Conservation (phyloP, 306 rosid genomes). For the Pueraria montana region DNA sequence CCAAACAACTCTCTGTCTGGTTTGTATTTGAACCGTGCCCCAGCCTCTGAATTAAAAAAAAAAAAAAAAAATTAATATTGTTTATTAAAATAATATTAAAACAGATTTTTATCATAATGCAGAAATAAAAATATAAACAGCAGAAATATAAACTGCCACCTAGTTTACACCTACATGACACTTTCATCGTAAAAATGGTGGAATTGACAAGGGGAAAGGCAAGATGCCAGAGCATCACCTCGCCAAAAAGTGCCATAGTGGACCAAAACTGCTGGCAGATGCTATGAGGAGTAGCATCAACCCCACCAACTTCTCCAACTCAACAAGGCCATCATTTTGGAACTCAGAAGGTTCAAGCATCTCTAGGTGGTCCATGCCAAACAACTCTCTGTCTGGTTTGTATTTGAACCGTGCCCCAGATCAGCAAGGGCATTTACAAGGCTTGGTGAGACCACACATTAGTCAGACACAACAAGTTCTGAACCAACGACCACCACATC, state of each 20-base stretch:
- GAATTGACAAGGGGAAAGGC: neutral
- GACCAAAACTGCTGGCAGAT: too few species aligned
- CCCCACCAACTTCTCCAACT: too few species aligned
- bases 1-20: neutral
- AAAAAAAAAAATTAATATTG: too few species aligned
- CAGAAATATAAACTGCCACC: too few species aligned
- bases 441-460: neutral
- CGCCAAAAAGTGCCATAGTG: neutral
- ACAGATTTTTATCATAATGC: too few species aligned
- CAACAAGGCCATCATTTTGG: too few species aligned
- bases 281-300: too few species aligned
- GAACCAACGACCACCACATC: too few species aligned
- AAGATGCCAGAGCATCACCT: neutral
- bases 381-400: neutral
- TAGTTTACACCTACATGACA: neutral
- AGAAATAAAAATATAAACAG: too few species aligned
- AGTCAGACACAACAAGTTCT: too few species aligned
- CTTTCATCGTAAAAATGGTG: neutral
- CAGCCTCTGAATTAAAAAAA: too few species aligned
- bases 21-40: neutral
- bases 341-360: neutral
- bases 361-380: neutral
- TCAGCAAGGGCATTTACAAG: neutral
- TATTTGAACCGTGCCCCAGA: neutral
- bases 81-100: too few species aligned